Conservation (phyloP, 768 basidiomycete genomes). For the Arthromyces matolae region DNA sequence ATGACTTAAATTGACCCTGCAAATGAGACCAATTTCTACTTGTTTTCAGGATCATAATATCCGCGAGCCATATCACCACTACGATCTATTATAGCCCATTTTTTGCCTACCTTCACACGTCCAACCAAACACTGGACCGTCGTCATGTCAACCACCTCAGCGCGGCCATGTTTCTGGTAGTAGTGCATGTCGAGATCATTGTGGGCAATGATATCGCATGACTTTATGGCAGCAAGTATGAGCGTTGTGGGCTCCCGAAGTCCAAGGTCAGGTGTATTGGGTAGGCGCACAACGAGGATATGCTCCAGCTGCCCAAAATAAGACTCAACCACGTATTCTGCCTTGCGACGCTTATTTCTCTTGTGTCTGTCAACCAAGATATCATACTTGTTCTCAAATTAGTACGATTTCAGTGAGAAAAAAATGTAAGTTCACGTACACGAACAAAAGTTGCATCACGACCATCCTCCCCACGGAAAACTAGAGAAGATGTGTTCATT, state of each 20-base stretch:
- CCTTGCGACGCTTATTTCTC: neutral
- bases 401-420: neutral
- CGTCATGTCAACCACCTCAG: constrained; percentile 25
- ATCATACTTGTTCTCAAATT: constrained; percentile 30
- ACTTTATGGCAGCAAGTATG: constrained; percentile 23
- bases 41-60: constrained; percentile 3
- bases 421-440: constrained; percentile 18
- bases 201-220: constrained; percentile 11
- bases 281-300: constrained; percentile 25
- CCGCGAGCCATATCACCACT: constrained; percentile 9
- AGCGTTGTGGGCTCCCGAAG: constrained; percentile 14
- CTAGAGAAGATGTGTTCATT: constrained; percentile 20
- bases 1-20: no score
- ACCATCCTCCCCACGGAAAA: constrained; percentile 13
- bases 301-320: constrained; percentile 33
- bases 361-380: constrained; percentile 27
- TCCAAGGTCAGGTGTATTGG: constrained; percentile 10
- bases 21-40: neutral
- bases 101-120: constrained; percentile 12
- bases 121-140: constrained; percentile 26
- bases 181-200: constrained; percentile 19
- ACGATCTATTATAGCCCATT: constrained; percentile 26
- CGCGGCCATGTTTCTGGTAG: constrained; percentile 15
- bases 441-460: constrained; percentile 30
- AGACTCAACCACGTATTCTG: constrained; percentile 13